phyloP scores from a whole-genome alignment of 2,329 filamentous ascomycete genomes.

The Phialemoniopsis sp. region DNA sequence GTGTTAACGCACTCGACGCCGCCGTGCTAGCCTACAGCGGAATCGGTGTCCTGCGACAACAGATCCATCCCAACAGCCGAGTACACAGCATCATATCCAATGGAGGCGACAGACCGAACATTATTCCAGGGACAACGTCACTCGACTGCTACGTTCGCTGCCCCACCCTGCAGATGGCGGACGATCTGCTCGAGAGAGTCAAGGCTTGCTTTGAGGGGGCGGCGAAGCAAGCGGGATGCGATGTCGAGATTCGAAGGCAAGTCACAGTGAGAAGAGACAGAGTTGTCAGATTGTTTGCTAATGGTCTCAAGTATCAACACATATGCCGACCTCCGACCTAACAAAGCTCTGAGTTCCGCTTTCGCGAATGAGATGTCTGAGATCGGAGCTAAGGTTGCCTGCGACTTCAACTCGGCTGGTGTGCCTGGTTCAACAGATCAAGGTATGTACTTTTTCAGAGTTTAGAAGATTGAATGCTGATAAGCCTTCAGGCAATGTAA shows the following conservation, averaged over 20 bases:
- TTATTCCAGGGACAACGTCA: background rate
- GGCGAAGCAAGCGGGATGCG: constrained; percentile 5
- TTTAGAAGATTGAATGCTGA: background rate
- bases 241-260: constrained; percentile 1
- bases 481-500: constrained; percentile 3
- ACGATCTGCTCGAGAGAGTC: constrained; percentile 1
- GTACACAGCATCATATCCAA: constrained; percentile 1
- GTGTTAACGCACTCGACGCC: constrained; percentile 35
- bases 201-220: constrained; percentile 6
- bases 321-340: constrained; percentile 1
- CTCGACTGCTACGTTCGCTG: constrained; percentile 1
- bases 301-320: background rate
- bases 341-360: background rate
- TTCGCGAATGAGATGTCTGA: constrained; percentile 1
- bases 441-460: background rate
- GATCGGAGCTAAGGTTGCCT: background rate
- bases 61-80: background rate
- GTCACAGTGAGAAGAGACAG: background rate
- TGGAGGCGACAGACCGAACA: background rate
- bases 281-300: background rate
- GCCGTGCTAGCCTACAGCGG: constrained; percentile 17
- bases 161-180: background rate
- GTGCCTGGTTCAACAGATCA: constrained; percentile 6
- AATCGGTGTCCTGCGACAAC: constrained; percentile 21
- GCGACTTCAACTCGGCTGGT: background rate